These are phyloP conservation scores for Solanum hybrid DNA, from an alignment of 305 asterid genomes.

Conservation along the genomic window DNA sequence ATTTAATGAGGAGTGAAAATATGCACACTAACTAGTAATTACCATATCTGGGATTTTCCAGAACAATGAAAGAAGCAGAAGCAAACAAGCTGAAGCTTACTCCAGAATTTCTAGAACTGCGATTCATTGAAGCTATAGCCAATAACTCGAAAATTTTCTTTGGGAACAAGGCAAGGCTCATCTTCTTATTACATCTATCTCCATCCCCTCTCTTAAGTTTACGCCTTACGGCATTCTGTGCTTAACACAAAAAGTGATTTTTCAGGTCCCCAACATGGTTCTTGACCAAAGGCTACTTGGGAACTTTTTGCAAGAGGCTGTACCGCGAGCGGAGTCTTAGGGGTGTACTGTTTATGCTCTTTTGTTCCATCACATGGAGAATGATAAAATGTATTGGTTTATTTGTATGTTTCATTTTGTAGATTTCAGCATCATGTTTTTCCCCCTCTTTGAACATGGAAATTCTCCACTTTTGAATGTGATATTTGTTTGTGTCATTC, in stretches of 20 bases:
- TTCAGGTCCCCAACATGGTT: conserved; percentile 78
- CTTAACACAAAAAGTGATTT: conserved; percentile 10
- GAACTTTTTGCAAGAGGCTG: conserved; percentile 44
- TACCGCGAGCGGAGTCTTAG: background rate
- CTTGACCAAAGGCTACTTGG: conserved; percentile 82
- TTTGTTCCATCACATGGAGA: background rate
- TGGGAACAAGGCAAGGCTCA: conserved; percentile 58
- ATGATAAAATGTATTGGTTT: background rate
- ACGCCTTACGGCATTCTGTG: background rate
- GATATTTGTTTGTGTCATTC: background rate
- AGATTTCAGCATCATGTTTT: background rate
- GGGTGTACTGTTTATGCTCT: background rate
- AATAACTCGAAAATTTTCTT: conserved; percentile 88
- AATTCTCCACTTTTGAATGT: background rate
- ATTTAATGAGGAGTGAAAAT: background rate
- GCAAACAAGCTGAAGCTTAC: conserved; percentile 89
- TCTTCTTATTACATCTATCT: conserved; percentile 8
- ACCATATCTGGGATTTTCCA: conserved; percentile 19
- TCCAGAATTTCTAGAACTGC: conserved; percentile 73
- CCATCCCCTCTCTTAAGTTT: background rate
- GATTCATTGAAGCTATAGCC: conserved; percentile 81
- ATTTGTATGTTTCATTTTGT: background rate
- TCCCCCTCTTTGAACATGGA: background rate
- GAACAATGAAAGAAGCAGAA: conserved; percentile 84
- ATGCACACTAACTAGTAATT: background rate